Evolutionary conservation across 208 protist genomes (phyloP).

Genomic region (Eutreptiella sp.): DNA sequence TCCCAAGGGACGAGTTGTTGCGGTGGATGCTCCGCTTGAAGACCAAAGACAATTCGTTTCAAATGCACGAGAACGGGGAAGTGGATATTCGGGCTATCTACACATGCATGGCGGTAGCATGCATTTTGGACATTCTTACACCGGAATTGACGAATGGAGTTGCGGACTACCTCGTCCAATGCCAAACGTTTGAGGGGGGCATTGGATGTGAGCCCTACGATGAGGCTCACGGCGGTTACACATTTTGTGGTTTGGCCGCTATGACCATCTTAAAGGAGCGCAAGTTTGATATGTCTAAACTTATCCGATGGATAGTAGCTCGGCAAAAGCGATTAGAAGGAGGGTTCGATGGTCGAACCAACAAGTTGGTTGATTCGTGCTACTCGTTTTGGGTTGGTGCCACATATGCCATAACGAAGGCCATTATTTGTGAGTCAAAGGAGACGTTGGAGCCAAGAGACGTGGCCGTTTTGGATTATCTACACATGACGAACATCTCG

Average conservation of each 20-base stretch:
- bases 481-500: too few relatives aligned
- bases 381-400: conserved; percentile 94
- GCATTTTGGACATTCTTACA: background rate
- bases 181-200: conserved; percentile 83
- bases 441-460: too few relatives aligned
- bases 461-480: too few relatives aligned
- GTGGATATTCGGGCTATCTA: conserved; percentile 74
- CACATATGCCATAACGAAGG: conserved; percentile 58
- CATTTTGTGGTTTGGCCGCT: conserved; percentile 70
- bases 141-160: conserved; percentile 8
- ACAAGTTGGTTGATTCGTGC: conserved; percentile 95
- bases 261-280: conserved; percentile 55
- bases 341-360: conserved; percentile 89
- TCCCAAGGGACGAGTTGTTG: conserved; percentile 67
- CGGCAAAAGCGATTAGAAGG: conserved; percentile 70
- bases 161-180: conserved; percentile 52
- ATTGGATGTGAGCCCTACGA: conserved; percentile 51
- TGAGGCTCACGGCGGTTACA: conserved; percentile 87
- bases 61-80: conserved; percentile 71
- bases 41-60: conserved; percentile 60
- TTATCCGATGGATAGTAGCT: conserved; percentile 62
- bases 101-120: conserved; percentile 8
- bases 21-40: conserved; percentile 71
- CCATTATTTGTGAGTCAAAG: too few relatives aligned
- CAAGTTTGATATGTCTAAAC: conserved; percentile 43